Base-by-base conservation (phyloP, 495 filamentous ascomycete species). In the Penicillium samsonianum region DNA sequence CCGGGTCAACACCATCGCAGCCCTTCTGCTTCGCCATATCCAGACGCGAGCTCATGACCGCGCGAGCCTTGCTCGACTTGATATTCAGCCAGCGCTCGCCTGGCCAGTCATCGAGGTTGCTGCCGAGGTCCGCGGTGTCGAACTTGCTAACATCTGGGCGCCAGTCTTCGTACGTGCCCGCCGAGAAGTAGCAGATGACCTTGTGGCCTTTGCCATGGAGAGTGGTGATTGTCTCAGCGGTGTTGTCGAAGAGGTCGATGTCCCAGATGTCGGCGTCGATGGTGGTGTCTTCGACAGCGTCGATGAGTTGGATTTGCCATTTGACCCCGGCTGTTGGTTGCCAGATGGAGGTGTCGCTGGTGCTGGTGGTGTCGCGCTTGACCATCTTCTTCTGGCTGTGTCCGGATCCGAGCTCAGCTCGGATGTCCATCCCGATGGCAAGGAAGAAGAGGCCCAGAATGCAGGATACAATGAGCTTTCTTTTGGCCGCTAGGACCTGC, bases 101-200 rank as follows among this genome's bases (percentile, higher is more conserved):
- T 0, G 78, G 73, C 87, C 87, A 91, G n/a, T 83, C 84, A 35
- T 79, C 73, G 5, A 91, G 65, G n/a, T 62, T 61, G 6, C 73
- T 70, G 12, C 84, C 87, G 17, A 83, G 59, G 50, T 88, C 87
- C 1, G 67, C 61, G 0, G 62, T 19, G 2, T 67, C 58, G 72
- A 90, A 91, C 4, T 79, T 45, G 50, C 40, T 55, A 2, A 79
- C 67, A 61, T 91, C 88, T 1, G 77, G 67, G 5, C 87, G 80
- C 69, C 76, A 82, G 57, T 79, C 65, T 68, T 88, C 84, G 54
- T 80, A 88, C 16, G 78, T 84, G 8, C 88, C 88, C 0, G 86
- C 88, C 10, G 80, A 84, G 73, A 89, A 90, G 64, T 90, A 91
- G 75, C 88, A 91, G 52, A 90, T 87, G 22, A 89, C 82, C 42